A percentile compares a stretch with the other conserved stretches of the same genome.
These are phyloP conservation scores for Stemphylium beticola DNA, from an alignment of 2,329 filamentous ascomycete genomes.

Conservation along the genomic window DNA sequence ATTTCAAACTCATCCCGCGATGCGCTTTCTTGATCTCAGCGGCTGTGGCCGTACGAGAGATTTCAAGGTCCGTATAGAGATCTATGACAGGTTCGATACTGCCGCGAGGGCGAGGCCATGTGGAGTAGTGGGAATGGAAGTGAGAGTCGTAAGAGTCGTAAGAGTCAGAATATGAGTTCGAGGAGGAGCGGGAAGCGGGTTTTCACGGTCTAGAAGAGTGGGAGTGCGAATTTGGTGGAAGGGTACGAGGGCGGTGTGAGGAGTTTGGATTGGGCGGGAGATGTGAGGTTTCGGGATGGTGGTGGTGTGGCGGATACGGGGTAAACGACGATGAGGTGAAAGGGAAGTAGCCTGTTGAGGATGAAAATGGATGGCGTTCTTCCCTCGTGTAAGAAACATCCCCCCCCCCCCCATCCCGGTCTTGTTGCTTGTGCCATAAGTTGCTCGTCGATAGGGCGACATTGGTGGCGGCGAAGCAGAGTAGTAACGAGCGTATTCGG, in stretches of 20 bases:
- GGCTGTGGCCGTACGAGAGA: conserved; percentile 74
- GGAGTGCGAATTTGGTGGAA: neutral
- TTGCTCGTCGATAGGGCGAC: neutral
- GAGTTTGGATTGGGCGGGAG: too few species aligned
- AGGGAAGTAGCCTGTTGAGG: neutral
- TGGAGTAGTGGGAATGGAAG: neutral
- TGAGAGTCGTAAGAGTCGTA: neutral
- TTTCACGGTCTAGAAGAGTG: too few species aligned
- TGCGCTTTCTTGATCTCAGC: conserved; percentile 95
- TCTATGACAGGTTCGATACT: conserved; percentile 51
- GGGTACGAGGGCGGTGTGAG: neutral
- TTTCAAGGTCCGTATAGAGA: conserved; percentile 82
- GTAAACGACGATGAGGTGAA: neutral
- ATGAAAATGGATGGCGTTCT: neutral
- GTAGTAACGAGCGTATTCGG: too few species aligned
- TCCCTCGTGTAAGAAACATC: neutral
- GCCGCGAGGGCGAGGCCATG: neutral
- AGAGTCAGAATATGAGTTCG: neutral
- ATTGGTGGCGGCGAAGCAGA: too few species aligned
- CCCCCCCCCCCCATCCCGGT: too few species aligned
- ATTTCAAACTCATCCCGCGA: conserved; percentile 92
- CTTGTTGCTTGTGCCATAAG: neutral
- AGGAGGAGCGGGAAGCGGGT: neutral
- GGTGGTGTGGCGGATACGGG: neutral
- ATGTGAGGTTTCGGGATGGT: neutral